Conservation (phyloP, 176 grass and related monocot species). For the Leersia perrieri region DNA sequence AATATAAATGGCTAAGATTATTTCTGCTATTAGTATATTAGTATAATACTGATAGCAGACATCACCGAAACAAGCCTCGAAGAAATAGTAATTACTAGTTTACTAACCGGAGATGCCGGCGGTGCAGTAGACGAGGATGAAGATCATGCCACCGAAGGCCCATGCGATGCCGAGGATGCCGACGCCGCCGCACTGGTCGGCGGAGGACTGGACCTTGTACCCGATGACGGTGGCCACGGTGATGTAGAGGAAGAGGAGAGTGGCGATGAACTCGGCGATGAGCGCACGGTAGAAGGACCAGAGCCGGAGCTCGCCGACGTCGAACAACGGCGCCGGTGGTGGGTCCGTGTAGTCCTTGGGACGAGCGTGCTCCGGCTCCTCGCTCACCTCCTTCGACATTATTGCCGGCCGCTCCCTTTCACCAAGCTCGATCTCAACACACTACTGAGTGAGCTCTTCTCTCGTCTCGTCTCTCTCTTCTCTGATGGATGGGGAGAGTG, state of each 20-base stretch:
- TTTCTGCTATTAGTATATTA: no score
- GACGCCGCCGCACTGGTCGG: slow-evolving; percentile 55
- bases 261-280: slow-evolving; percentile 69
- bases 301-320: slow-evolving; percentile 49
- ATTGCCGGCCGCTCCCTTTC: no score
- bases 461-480: not conserved
- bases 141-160: slow-evolving; percentile 99
- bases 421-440: no score
- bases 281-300: slow-evolving; percentile 61
- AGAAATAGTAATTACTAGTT: no score
- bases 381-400: slow-evolving; percentile 39
- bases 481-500: not conserved
- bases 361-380: slow-evolving; percentile 26
- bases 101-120: slow-evolving; percentile 88
- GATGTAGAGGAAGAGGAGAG: slow-evolving; percentile 66
- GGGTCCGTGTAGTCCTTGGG: slow-evolving; percentile 72
- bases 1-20: no score
- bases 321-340: slow-evolving; percentile 56
- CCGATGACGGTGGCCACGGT: slow-evolving; percentile 69
- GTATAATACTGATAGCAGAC: no score
- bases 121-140: slow-evolving; percentile 97
- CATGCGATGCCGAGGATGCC: slow-evolving; percentile 87
- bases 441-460: no score
- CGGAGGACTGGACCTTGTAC: slow-evolving; percentile 52
- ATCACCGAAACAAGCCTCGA: no score